A percentile compares a stretch with the other conserved stretches of the same genome.
phyloP scores from a whole-genome alignment of 108 stramenopile genomes.

The Cyclostephanos invisitatus region DNA sequence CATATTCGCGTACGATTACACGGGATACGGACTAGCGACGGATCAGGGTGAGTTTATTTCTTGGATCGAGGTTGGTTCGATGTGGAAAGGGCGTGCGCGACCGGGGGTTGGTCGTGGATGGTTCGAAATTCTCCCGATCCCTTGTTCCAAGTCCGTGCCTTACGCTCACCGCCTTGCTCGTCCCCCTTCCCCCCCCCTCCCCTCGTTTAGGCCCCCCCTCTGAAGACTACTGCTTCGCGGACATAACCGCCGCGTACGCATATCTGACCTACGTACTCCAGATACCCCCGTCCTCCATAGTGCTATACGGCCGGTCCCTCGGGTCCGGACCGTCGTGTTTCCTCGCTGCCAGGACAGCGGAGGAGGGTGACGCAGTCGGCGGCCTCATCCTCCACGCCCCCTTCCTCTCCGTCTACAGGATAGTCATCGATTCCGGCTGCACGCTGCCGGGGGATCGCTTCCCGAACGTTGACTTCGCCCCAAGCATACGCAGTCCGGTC shows the following conservation, averaged over 20 bases:
- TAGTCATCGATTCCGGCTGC: constrained; percentile 91
- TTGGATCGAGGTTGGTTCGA: background rate
- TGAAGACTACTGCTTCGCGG: constrained; percentile 93
- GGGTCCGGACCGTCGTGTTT: constrained; percentile 96
- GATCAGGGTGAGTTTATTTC: constrained; percentile 66
- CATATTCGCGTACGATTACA: constrained; percentile 98
- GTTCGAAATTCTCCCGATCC: background rate
- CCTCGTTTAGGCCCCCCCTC: constrained; percentile 66
- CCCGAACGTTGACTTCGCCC: constrained; percentile 91
- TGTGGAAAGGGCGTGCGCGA: background rate
- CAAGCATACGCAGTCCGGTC: constrained; percentile 70
- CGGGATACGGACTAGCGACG: constrained; percentile 91
- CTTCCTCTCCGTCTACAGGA: constrained; percentile 91
- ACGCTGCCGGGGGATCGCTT: constrained; percentile 95
- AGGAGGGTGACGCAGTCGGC: constrained; percentile 77
- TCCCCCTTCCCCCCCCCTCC: background rate
- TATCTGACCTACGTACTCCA: constrained; percentile 75
- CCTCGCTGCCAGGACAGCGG: constrained; percentile 83
- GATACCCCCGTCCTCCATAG: constrained; percentile 83
- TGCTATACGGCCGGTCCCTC: constrained; percentile 92
- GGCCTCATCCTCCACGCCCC: constrained; percentile 97
- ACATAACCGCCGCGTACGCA: constrained; percentile 91
- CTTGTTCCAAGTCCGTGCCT: background rate
- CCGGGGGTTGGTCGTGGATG: background rate
- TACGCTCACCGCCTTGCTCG: background rate